phyloP scores from a whole-genome alignment of 441 rosid genomes.

The Gossypium gossypioides region DNA sequence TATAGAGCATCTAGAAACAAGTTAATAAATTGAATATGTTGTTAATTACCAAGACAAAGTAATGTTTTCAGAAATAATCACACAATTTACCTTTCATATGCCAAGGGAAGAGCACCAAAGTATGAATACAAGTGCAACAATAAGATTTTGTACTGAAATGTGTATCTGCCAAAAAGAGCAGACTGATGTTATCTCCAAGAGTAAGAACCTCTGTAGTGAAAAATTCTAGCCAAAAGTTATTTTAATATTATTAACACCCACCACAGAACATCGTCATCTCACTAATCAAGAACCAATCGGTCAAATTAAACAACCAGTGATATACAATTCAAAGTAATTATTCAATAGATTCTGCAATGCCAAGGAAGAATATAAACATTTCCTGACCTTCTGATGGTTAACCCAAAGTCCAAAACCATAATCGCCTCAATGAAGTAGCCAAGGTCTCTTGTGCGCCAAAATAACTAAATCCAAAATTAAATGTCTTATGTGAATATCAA shows the following conservation, averaged over 20 bases:
- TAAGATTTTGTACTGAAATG: conserved; percentile 83
- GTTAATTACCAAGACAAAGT: background rate
- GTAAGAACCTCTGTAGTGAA: background rate
- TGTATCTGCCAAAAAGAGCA: conserved; percentile 45
- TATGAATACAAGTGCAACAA: conserved; percentile 83
- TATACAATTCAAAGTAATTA: background rate
- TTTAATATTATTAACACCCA: background rate
- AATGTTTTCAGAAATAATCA: background rate
- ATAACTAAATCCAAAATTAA: conserved; percentile 44
- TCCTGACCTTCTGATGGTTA: conserved; percentile 66
- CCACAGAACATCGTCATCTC: background rate
- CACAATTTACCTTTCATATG: conserved; percentile 63
- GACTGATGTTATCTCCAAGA: conserved; percentile 10
- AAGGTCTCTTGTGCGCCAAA: conserved; percentile 60
- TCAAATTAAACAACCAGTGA: background rate
- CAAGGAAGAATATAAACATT: conserved; percentile 9
- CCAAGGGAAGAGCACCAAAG: conserved; percentile 65
- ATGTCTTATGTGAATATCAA: conserved; percentile 2
- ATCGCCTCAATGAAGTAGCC: conserved; percentile 84
- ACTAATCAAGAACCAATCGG: background rate
- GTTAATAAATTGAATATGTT: background rate
- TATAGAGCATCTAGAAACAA: background rate
- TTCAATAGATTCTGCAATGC: conserved; percentile 5
- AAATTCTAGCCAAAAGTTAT: conserved; percentile 5
- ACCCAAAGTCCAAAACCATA: conserved; percentile 88